Evolutionary conservation across 352 stramenopile species (phyloP).

Genomic region (Globisporangium parvum): DNA sequence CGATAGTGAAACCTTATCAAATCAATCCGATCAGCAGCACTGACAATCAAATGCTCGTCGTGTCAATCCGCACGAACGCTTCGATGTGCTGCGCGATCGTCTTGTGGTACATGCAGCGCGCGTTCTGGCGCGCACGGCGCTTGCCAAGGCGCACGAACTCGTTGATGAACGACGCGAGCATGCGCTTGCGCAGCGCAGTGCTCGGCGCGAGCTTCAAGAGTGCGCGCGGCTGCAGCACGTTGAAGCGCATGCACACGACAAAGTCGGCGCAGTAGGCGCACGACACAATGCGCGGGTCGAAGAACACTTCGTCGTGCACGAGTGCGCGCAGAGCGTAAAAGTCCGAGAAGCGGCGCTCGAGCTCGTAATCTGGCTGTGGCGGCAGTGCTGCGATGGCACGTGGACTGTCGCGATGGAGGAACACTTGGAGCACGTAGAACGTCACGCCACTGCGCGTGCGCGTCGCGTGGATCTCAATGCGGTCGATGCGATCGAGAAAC

Average conservation of each 20-base stretch:
- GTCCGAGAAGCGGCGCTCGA: not conserved
- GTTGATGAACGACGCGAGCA: not conserved
- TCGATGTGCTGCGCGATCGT: not conserved
- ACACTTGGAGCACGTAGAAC: not conserved
- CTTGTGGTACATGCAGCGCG: not conserved
- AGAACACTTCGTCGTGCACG: not conserved
- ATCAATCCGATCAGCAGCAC: not conserved
- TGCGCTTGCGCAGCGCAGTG: not conserved
- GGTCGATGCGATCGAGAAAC: not conserved
- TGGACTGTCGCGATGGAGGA: not conserved
- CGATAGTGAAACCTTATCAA: no score
- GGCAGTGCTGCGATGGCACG: not conserved
- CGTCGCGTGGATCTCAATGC: not conserved
- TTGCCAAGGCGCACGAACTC: not conserved
- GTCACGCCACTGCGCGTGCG: not conserved
- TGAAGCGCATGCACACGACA: not conserved
- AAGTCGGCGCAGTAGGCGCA: not conserved
- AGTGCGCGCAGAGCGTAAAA: not conserved
- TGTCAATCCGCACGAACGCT: not conserved
- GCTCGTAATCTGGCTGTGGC: not conserved
- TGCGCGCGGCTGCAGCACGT: not conserved
- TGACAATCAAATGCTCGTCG: not conserved
- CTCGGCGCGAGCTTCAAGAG: not conserved
- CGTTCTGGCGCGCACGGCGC: not conserved
- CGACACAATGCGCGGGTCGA: not conserved